phyloP scores from a whole-genome alignment of 257 asterid species.

The Solanum boliviense region DNA sequence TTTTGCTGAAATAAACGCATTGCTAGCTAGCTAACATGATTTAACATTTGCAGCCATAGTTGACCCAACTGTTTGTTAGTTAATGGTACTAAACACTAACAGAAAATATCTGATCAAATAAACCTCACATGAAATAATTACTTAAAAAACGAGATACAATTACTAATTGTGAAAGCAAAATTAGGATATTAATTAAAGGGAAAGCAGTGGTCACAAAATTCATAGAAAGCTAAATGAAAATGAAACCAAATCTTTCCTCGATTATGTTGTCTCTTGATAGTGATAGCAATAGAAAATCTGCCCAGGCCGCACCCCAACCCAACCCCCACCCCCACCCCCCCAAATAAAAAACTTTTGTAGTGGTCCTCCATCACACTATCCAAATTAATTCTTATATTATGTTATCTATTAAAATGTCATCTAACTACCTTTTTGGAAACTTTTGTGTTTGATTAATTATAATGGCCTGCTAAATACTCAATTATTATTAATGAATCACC shows the following conservation, averaged over 20 bases:
- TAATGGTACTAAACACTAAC: neutral
- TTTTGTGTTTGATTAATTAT: neutral
- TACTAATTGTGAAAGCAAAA: neutral
- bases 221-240: conserved; percentile 17
- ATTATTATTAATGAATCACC: neutral
- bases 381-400: neutral
- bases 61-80: neutral
- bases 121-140: neutral
- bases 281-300: conserved; percentile 26
- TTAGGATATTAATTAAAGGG: neutral
- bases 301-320: neutral
- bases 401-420: neutral
- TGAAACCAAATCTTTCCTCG: conserved; percentile 45
- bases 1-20: neutral
- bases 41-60: neutral
- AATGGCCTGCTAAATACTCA: neutral
- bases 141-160: neutral
- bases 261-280: conserved; percentile 45
- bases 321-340: no score
- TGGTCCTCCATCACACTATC: conserved; percentile 20
- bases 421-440: neutral
- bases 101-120: neutral
- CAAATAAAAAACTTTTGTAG: neutral
- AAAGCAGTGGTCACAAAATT: neutral
- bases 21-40: neutral